A percentile compares a stretch with the other conserved stretches of the same genome.
phyloP scores from a whole-genome alignment of 768 basidiomycete species.

The Phanerodontia chrysosporium region DNA sequence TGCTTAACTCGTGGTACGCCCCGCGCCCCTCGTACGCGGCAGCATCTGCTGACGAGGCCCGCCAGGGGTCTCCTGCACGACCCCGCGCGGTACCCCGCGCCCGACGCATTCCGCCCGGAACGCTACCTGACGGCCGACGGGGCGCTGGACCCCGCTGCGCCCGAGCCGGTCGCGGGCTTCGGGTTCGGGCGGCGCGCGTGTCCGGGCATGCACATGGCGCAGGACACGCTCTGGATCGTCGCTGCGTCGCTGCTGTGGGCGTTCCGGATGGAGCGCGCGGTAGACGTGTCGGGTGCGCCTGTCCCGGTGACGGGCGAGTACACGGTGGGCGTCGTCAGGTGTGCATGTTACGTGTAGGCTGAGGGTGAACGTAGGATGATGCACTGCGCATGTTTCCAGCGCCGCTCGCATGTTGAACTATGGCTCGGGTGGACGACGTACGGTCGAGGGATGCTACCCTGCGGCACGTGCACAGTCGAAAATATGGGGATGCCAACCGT shows the following conservation, averaged over 20 bases:
- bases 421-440: too few relatives aligned
- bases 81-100: constrained; percentile 33
- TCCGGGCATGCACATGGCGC: constrained; percentile 7
- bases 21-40: neutral
- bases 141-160: constrained; percentile 15
- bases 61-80: constrained; percentile 36
- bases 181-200: constrained; percentile 13
- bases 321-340: neutral
- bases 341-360: neutral
- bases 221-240: constrained; percentile 5
- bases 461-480: too few relatives aligned
- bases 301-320: neutral
- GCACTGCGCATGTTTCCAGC: neutral
- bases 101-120: constrained; percentile 37
- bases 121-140: constrained; percentile 32
- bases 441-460: too few relatives aligned
- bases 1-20: constrained; percentile 10
- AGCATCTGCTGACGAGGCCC: too few relatives aligned
- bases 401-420: neutral
- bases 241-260: constrained; percentile 4
- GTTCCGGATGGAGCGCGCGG: constrained; percentile 7
- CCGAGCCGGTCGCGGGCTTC: constrained; percentile 7
- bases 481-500: too few relatives aligned
- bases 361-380: neutral
- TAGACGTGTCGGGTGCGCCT: neutral